Conservation (phyloP, 805 yeast species). For the baker's yeast (Saccharomyces cerevisiae) region DNA sequence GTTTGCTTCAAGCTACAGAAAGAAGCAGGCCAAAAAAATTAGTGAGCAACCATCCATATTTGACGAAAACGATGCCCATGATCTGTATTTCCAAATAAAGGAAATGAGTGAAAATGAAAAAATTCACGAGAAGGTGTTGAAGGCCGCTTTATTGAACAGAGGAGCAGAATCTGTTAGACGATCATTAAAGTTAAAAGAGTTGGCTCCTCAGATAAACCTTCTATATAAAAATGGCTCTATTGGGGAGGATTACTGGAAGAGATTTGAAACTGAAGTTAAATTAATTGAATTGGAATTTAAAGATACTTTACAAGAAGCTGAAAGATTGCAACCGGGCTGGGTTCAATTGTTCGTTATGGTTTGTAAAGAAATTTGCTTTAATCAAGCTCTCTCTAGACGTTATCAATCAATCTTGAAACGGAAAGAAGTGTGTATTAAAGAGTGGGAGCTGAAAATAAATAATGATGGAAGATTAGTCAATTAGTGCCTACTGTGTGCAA, state of each 20-base stretch:
- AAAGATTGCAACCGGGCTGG: slow-evolving; percentile 70
- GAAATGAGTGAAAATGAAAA: slow-evolving; percentile 33
- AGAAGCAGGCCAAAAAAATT: slow-evolving; percentile 42
- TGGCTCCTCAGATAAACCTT: slow-evolving; percentile 56
- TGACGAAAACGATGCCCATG: slow-evolving; percentile 55
- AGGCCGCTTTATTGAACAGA: slow-evolving; percentile 57
- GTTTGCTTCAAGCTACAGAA: slow-evolving; percentile 65
- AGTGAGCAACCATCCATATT: slow-evolving; percentile 65
- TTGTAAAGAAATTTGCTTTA: slow-evolving; percentile 84
- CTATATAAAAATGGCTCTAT: slow-evolving; percentile 83
- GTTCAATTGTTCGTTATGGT: slow-evolving; percentile 63
- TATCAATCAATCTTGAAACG: slow-evolving; percentile 35
- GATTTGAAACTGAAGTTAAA: slow-evolving; percentile 69
- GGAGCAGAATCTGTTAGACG: slow-evolving; percentile 87
- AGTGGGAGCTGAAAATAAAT: slow-evolving; percentile 27
- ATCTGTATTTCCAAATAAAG: slow-evolving; percentile 53
- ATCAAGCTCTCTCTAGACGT: slow-evolving; percentile 83
- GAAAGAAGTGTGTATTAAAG: slow-evolving; percentile 26
- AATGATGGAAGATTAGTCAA: slow-evolving; percentile 24
- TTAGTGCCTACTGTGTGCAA: slow-evolving; percentile 6
- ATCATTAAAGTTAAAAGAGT: slow-evolving; percentile 72
- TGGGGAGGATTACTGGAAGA: slow-evolving; percentile 81
- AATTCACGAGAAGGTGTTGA: slow-evolving; percentile 71
- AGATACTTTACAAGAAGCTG: slow-evolving; percentile 70
- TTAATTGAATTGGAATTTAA: slow-evolving; percentile 74